Base-by-base conservation (phyloP, 768 basidiomycete species). In the Termitomyces sp. region DNA sequence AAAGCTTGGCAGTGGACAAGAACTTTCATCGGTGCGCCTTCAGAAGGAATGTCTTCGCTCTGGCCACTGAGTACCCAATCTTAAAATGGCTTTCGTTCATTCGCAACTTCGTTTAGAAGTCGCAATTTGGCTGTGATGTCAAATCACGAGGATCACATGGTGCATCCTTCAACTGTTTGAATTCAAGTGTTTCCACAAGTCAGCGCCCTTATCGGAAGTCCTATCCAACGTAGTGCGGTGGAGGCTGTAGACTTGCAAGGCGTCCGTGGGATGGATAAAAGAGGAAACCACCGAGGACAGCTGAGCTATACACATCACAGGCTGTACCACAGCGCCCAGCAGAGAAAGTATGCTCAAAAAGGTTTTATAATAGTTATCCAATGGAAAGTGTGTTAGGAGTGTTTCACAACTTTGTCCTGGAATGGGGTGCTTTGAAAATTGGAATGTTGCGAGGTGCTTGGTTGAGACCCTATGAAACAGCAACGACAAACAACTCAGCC, bases 401-500 rank as follows among this genome's bases (percentile, higher is more conserved):
- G 26, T 26, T 26, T 26, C 26, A 26, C 1, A 41, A 36, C 13
- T 13, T 13, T 13, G 4, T 36, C 35, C 33, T 2, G 33, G 7
- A 3, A 11, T 10, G 3, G 2, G 11, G 33, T 33, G 3, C 11
- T 10, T 33, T 11, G 3, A 13, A 5, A 0, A 5, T 32, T 5
- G 8, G 18, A 51, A 28, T 58, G 35, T 46, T 61, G 44, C 41
- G 11, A 11, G 1, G 11, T 35, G n/a, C 2, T 52, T 59, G 46
- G 22, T 20, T 36, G 5, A 5, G 38, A 8, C 36, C 22, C 13
- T 9, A 18, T 1, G 14, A 35, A 52, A 54, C 49, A 64, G 32
- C 32, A 62, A 11, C 3, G 0, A 46, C 65, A 66, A 64, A 63
- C 32, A 58, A 57, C 33, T 32, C 54, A 58, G 61, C 63, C 63